Evolutionary conservation across 768 basidiomycete genomes (phyloP).

Genomic region (Mycena kentingensis): DNA sequence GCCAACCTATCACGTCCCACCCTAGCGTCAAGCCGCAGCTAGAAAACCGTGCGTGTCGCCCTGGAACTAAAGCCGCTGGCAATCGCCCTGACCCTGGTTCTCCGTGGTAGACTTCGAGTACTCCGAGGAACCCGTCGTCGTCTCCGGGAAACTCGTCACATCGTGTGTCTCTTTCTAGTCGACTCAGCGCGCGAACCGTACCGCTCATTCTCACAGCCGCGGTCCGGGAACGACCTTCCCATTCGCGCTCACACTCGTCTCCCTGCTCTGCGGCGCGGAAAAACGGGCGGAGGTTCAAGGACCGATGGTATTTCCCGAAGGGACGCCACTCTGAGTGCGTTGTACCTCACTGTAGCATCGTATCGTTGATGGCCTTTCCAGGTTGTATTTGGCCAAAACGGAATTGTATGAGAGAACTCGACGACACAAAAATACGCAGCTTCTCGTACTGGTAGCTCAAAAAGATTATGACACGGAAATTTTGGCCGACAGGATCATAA

Average conservation of each 20-base stretch:
- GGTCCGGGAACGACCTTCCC: conserved; percentile 80
- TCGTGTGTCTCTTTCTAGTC: conserved; percentile 48
- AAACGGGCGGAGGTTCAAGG: conserved; percentile 61
- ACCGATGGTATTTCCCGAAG: conserved; percentile 73
- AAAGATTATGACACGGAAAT: no score
- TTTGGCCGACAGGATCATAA: no score
- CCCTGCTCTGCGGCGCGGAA: conserved; percentile 62
- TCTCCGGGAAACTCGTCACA: conserved; percentile 74
- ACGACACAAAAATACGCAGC: no score
- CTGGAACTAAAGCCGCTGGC: background rate
- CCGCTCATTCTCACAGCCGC: conserved; percentile 44
- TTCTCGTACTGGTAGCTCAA: no score
- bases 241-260: conserved; percentile 77
- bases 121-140: conserved; percentile 70
- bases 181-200: background rate
- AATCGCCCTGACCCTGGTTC: no score
- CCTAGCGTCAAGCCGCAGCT: conserved; percentile 66
- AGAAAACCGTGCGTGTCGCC: conserved; percentile 45
- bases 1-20: conserved; percentile 75
- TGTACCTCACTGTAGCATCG: no score
- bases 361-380: no score
- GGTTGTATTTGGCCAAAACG: no score
- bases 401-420: no score
- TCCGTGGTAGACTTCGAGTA: conserved; percentile 70
- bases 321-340: conserved; percentile 48